Evolutionary conservation across 345 rosid species (phyloP), one percentile per base, ranked within the genome.

Genomic region (Mercurialis annua): DNA sequence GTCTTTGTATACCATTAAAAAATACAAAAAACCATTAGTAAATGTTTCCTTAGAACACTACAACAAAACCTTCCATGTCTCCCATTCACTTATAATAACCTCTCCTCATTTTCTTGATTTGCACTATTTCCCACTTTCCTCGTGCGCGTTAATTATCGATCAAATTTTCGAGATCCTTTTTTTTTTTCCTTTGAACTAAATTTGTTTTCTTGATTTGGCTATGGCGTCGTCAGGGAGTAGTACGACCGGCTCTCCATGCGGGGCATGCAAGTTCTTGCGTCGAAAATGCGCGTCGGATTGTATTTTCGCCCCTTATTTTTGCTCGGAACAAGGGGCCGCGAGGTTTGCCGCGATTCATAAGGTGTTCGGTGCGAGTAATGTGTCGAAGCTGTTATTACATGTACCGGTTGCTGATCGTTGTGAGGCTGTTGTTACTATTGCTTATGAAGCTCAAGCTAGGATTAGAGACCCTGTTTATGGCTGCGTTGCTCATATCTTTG

Each of bases 291-390:
- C 89, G 0, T 59, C 83, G 20, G 89, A 84, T 67, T 88, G 94
- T 66, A 63, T 88, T 1, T 88, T 88, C 49, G 94, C 94, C 0
- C 94, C 94, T 1, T 86, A 88, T 64, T 88, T 88, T 59, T 73
- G 83, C 78, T 80, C 94, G 17, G 91, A 88, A 26, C 89, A 84
- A 71, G 94, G 94, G 0, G 81, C 87, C 4, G 85, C 86, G 0
- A 60, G 85, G 38, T 88, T 88, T 70, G 91, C 91, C 0, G 90
- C 94, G 53, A 80, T 86, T 58, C 94, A 88, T 56, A 88, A 88
- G 80, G 91, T 88, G 18, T 88, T 88, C 46, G 94, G 94, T 27
- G 94, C 94, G 1, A 88, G 94, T 66, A 88, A 88, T 21, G 89
- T 83, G 8, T 84, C 94, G 6, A 88, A 88, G 67, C 57, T 88